Percentiles rank a stretch among this genome's conserved stretches.
phyloP scores from a whole-genome alignment of 371 early-diverging fungal genomes.

The Rhizopus sp. region DNA sequence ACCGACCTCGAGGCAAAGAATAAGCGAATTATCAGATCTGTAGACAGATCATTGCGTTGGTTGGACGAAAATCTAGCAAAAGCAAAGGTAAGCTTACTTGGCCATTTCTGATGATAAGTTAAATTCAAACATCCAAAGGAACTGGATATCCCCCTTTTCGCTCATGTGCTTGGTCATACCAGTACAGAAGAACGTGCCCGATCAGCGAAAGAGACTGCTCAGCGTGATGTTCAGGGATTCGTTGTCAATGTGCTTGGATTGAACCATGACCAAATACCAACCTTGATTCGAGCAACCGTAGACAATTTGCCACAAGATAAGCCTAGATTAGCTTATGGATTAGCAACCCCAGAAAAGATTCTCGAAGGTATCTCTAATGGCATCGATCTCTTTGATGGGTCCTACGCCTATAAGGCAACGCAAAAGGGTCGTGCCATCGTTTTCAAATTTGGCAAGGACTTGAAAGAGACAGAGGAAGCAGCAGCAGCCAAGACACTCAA shows the following conservation, averaged over 20 bases:
- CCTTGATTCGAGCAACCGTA: constrained; percentile 34
- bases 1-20: constrained; percentile 50
- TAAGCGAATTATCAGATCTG: constrained; percentile 68
- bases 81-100: constrained; percentile 28
- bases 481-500: constrained; percentile 44
- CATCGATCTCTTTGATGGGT: constrained; percentile 76
- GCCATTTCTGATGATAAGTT: background rate
- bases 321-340: constrained; percentile 51
- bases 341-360: constrained; percentile 57
- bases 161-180: constrained; percentile 57
- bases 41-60: constrained; percentile 71
- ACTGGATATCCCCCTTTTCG: constrained; percentile 53
- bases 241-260: constrained; percentile 42
- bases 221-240: constrained; percentile 57
- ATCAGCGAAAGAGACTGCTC: constrained; percentile 58
- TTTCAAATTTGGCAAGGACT: constrained; percentile 37
- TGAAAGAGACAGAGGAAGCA: background rate
- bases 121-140: constrained; percentile 6
- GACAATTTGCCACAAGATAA: constrained; percentile 44
- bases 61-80: constrained; percentile 35
- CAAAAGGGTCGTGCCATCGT: constrained; percentile 48
- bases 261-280: constrained; percentile 15
- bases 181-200: constrained; percentile 56
- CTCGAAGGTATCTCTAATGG: constrained; percentile 64
- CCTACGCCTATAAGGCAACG: constrained; percentile 48